Evolutionary conservation across 352 stramenopile species (phyloP).

Genomic region (Globisporangium nunn): DNA sequence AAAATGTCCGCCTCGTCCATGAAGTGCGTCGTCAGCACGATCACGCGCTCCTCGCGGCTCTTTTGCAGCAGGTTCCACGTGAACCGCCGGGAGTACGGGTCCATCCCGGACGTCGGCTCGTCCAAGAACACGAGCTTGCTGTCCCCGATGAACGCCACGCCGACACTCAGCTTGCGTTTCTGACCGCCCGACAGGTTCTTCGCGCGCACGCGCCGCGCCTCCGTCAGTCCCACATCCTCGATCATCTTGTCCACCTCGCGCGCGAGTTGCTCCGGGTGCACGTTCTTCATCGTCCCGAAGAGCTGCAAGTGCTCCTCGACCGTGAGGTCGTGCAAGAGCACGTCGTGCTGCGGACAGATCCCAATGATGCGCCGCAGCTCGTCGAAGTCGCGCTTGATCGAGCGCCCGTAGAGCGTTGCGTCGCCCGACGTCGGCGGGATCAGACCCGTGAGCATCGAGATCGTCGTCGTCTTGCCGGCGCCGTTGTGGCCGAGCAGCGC

Average conservation of each 20-base stretch:
- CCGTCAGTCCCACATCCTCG: slow-evolving; percentile 80
- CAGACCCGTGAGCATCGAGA: slow-evolving; percentile 85
- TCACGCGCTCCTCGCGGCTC: slow-evolving; percentile 47
- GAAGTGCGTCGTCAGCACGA: slow-evolving; percentile 91
- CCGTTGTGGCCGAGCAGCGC: slow-evolving; percentile 61
- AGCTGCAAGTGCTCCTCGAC: slow-evolving; percentile 93
- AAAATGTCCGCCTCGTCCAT: slow-evolving; percentile 92
- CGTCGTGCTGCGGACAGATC: slow-evolving; percentile 96
- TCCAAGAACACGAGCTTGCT: slow-evolving; percentile 88
- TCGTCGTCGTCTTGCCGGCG: slow-evolving; percentile 76
- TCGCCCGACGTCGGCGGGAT: slow-evolving; percentile 45
- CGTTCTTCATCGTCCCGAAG: slow-evolving; percentile 89
- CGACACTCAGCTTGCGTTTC: slow-evolving; percentile 95
- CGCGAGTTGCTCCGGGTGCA: slow-evolving; percentile 21
- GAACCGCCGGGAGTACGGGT: slow-evolving; percentile 90
- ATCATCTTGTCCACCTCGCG: slow-evolving; percentile 36
- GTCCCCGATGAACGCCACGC: slow-evolving; percentile 94
- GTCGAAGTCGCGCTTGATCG: slow-evolving; percentile 70
- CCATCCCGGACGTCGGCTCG: slow-evolving; percentile 94
- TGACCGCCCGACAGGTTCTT: slow-evolving; percentile 85
- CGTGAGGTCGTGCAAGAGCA: slow-evolving; percentile 93
- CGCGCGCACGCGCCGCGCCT: slow-evolving; percentile 71
- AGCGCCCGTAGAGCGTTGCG: slow-evolving; percentile 65
- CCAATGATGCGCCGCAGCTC: slow-evolving; percentile 89
- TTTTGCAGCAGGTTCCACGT: slow-evolving; percentile 84